These are phyloP conservation scores for Blastomyces silverae DNA, from an alignment of 2,329 filamentous ascomycete genomes.

Conservation along the genomic window DNA sequence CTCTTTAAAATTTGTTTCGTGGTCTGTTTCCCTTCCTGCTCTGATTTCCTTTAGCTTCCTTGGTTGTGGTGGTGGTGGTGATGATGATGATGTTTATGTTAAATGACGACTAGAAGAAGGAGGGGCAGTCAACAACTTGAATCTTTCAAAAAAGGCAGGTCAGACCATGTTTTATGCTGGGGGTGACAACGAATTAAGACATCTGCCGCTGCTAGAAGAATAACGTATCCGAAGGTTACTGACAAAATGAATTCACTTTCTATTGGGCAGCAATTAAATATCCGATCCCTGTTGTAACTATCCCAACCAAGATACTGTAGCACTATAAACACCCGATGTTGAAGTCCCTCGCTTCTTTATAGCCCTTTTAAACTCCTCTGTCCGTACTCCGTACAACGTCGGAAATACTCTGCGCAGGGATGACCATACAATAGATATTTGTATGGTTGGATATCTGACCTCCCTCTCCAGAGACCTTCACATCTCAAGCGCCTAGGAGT, in stretches of 20 bases:
- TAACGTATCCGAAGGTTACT: no score
- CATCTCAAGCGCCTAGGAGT: no score
- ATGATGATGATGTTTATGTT: not conserved
- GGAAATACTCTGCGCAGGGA: not conserved
- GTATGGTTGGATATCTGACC: no score
- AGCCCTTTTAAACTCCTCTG: no score
- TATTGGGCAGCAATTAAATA: conserved; percentile 1
- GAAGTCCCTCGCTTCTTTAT: no score
- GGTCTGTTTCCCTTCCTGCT: not conserved
- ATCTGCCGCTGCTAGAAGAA: not conserved
- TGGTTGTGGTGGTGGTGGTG: not conserved
- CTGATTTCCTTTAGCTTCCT: not conserved
- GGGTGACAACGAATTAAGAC: not conserved
- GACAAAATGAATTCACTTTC: not conserved
- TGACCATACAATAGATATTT: not conserved
- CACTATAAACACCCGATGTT: not conserved
- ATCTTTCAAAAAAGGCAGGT: not conserved
- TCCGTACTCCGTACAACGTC: not conserved
- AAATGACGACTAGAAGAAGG: not conserved
- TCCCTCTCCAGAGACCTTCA: no score
- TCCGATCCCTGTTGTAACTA: not conserved
- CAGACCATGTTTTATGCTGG: no score
- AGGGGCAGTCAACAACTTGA: not conserved
- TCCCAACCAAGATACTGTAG: not conserved
- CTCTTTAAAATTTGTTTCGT: not conserved